Evolutionary conservation across 495 filamentous ascomycete genomes (phyloP).

Genomic region (Talaromyces liani): DNA sequence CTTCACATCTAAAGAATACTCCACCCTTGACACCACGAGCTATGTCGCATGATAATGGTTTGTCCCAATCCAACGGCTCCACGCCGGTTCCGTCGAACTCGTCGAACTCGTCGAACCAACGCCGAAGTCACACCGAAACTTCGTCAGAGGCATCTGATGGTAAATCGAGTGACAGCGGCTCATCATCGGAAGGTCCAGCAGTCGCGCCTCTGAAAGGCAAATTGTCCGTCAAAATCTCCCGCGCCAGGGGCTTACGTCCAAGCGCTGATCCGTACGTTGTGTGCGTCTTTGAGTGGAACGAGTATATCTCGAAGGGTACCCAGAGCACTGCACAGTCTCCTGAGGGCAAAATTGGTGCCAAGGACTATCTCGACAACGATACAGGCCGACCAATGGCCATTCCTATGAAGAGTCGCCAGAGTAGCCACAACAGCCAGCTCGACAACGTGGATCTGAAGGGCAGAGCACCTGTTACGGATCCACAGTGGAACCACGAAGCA

Average conservation of each 20-base stretch:
- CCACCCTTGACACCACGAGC: conserved; percentile 81
- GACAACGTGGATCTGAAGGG: conserved; percentile 65
- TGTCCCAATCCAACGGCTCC: conserved; percentile 24
- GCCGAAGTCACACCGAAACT: conserved; percentile 20
- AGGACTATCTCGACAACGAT: conserved; percentile 61
- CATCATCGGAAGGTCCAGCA: conserved; percentile 40
- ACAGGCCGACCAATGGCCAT: conserved; percentile 83
- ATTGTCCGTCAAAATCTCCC: conserved; percentile 76
- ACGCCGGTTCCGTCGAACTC: conserved; percentile 22
- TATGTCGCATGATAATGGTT: conserved; percentile 56
- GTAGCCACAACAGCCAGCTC: conserved; percentile 77
- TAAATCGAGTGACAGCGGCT: conserved; percentile 36
- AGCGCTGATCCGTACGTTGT: conserved; percentile 91
- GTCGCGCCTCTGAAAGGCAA: conserved; percentile 81
- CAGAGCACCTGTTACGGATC: conserved; percentile 66
- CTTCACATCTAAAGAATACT: conserved; percentile 70
- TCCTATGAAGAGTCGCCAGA: conserved; percentile 90
- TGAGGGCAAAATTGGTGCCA: conserved; percentile 32
- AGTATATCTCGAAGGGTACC: conserved; percentile 86
- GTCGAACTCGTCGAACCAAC: conserved; percentile 15
- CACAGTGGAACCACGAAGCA: conserved; percentile 93
- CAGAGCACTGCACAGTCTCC: conserved; percentile 42
- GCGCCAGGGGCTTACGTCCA: conserved; percentile 72
- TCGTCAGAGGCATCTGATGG: conserved; percentile 33
- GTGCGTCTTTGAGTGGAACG: conserved; percentile 92